Evolutionary conservation across 805 yeast genomes (phyloP).

Genomic region (Starmerella gropengiesseri): DNA sequence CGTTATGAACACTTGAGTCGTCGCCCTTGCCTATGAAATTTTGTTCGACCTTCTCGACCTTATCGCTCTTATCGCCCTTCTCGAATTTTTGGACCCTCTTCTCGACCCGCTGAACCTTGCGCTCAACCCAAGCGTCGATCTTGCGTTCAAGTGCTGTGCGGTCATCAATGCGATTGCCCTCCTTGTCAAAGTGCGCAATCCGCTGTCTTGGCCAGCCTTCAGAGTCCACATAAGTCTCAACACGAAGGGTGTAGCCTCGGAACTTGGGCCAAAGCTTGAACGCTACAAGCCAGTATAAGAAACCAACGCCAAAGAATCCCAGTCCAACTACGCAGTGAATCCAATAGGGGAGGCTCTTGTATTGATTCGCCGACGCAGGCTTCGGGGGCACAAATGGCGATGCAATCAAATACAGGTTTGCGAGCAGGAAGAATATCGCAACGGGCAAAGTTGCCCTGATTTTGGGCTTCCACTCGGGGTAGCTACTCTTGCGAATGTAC

Average conservation of each 20-base stretch:
- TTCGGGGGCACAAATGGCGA: slow-evolving; percentile 80
- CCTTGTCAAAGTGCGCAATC: slow-evolving; percentile 2
- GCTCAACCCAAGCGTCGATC: slow-evolving; percentile 2
- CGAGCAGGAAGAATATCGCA: slow-evolving; percentile 48
- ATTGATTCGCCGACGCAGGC: slow-evolving; percentile 36
- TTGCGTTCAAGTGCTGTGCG: not conserved
- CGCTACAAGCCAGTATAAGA: slow-evolving; percentile 58
- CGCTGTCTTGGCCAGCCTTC: slow-evolving; percentile 14
- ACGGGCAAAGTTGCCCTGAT: slow-evolving; percentile 34
- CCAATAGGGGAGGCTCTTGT: slow-evolving; percentile 62
- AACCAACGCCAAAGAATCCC: slow-evolving; percentile 53
- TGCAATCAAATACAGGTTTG: slow-evolving; percentile 55
- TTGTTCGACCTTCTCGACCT: too few species aligned
- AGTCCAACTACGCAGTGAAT: slow-evolving; percentile 73
- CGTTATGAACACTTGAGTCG: too few species aligned
- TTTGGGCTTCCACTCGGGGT: slow-evolving; percentile 55
- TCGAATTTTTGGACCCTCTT: not conserved
- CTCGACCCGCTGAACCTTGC: not conserved
- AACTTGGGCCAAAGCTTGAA: slow-evolving; percentile 44
- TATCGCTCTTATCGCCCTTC: not conserved
- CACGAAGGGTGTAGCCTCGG: slow-evolving; percentile 22
- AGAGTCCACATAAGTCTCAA: slow-evolving; percentile 9
- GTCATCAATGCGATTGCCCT: slow-evolving; percentile 1
- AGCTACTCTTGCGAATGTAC: slow-evolving; percentile 31
- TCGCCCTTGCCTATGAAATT: too few species aligned